phyloP scores from a whole-genome alignment of 441 rosid genomes.

The Bocquillonia castaneifolia region DNA sequence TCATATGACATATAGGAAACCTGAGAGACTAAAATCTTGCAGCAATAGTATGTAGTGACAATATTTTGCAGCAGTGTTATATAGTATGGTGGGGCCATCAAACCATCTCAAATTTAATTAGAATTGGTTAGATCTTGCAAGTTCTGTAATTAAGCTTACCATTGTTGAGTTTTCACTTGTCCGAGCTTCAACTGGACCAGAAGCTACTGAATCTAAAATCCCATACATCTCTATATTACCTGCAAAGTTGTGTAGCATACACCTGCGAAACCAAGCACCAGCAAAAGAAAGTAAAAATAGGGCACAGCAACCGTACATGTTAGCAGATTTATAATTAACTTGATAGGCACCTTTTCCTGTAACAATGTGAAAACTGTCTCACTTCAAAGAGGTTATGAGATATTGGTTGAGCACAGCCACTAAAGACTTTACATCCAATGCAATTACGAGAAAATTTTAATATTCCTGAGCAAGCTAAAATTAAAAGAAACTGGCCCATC shows the following conservation, averaged over 20 bases:
- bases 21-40: not conserved
- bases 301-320: not conserved
- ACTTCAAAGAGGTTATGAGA: not conserved
- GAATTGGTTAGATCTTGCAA: not conserved
- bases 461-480: not conserved
- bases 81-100: not conserved
- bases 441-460: not conserved
- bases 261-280: conserved; percentile 41
- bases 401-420: not conserved
- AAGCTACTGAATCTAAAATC: conserved; percentile 53
- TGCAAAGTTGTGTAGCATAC: conserved; percentile 76
- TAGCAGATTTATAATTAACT: not conserved
- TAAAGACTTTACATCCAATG: not conserved
- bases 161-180: conserved; percentile 53
- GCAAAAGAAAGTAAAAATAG: not conserved
- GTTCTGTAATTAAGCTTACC: conserved; percentile 34
- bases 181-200: conserved; percentile 61
- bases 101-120: not conserved
- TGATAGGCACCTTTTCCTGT: not conserved
- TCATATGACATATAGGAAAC: not conserved
- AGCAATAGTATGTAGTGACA: not conserved
- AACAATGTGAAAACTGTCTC: not conserved
- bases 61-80: not conserved
- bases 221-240: conserved; percentile 76
- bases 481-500: not conserved